Percentiles rank a stretch among this genome's conserved stretches.
Conservation (phyloP, 352 stramenopile species). For the Globisporangium perplexum region DNA sequence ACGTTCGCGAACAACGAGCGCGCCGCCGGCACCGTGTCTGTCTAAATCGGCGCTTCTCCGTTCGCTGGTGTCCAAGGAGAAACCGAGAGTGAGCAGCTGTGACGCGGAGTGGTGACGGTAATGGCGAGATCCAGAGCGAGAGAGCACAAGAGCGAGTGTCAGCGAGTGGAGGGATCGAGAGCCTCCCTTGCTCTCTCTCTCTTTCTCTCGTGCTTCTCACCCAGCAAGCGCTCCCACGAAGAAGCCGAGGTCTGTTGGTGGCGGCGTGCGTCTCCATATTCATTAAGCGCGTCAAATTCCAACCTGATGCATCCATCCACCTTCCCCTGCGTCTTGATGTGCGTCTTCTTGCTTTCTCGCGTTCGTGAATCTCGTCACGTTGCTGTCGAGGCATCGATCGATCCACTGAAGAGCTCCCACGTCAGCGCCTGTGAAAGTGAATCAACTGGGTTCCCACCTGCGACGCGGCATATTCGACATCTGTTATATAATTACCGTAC, state of each 20-base stretch:
- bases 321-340: too few species aligned
- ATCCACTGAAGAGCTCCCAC: not conserved
- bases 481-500: not conserved
- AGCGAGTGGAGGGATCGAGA: not conserved
- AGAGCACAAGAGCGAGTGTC: not conserved
- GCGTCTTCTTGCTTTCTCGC: too few species aligned
- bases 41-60: not conserved
- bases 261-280: not conserved
- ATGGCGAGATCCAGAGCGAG: too few species aligned
- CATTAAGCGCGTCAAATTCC: not conserved
- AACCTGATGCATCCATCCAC: not conserved
- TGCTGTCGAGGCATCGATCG: too few species aligned
- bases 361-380: too few species aligned
- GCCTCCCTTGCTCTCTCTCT: not conserved
- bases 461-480: not conserved
- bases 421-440: not conserved
- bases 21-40: slow-evolving; percentile 20
- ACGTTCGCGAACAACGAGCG: slow-evolving; percentile 45
- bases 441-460: not conserved
- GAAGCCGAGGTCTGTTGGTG: not conserved
- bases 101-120: not conserved
- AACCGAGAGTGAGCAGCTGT: not conserved
- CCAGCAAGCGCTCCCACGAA: not conserved
- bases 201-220: too few species aligned
- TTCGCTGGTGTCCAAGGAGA: not conserved